Base-by-base conservation (phyloP, 2,329 filamentous ascomycete species). In the Alternaria rosae region DNA sequence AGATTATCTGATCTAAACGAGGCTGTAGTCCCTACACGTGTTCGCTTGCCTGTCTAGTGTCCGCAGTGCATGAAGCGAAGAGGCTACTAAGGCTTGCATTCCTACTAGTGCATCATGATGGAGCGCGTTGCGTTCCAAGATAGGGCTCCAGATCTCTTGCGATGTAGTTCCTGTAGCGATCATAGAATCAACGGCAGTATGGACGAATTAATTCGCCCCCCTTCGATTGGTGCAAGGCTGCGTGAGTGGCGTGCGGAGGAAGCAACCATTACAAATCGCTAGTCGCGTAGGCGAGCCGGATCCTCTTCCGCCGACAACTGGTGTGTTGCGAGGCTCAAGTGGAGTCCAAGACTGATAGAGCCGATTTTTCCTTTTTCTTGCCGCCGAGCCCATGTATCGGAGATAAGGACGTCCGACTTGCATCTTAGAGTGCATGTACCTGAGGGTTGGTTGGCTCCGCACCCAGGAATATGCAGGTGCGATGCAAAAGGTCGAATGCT, bases 11-110 rank as follows among this genome's bases (percentile, higher is more conserved):
- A 43, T 42, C 23, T 12, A 45, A 47, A 28, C 52, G 45, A 62
- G 30, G 54, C 45, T 59, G 23, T 47, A 48, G 54, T 61, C 50
- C 15, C 43, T 15, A 43, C 65, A 68, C 57, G 64, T 66, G 64
- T 58, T 70, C 66, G 66, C 69, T 70, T 70, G 61, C 62, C 48
- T 48, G 23, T 25, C 17, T 69, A 70, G 68, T 68, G 69, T 68
- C 68, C 61, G 68, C 64, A 56, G 55, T 66, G 69, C 66, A 68
- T 70, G 55, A 61, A 56, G 54, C 52, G 64, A 48, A 38, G 47
- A 64, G 57, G 32, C 63, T 57, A 54, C 48, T 58, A 63, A 61
- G 45, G 43, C 52, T 44, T 28, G 52, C 38, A 44, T 44, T 54
- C 1, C 52, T 54, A 17, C 38, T 54, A 54, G 47, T 38, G 47